Base-by-base conservation (phyloP, 306 rosid species). In the Cicer bijugum region DNA sequence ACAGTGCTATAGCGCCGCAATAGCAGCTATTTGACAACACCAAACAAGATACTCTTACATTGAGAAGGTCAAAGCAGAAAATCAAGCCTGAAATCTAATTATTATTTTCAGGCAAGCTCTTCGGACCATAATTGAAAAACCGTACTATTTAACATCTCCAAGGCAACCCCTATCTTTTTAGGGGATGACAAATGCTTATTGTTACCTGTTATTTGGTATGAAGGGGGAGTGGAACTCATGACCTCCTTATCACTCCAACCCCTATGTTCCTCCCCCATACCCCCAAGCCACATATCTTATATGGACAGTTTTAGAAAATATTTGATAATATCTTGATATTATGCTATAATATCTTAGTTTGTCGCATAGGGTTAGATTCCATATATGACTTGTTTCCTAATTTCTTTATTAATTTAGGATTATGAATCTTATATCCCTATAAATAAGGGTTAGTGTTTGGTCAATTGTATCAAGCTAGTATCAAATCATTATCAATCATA, bases 41-140 rank as follows among this genome's bases (percentile, higher is more conserved):
- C 0, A 3, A 28, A 28, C 33, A 28, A 28, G 3, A 28, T 28
- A 28, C 33, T 3, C 33, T 28, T 28, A 38, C 40, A 43, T 57
- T 44, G 50, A 39, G 15, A 37, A 59, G 45, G 66, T 68, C 39
- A 52, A 74, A 57, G 38, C 68, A 51, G 40, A 9, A 44, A 74
- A 75, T 71, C 46, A 55, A 59, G 68, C 56, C 68, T 67, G 47
- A 53, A 72, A 75, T 17, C 56, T 40, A 69, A 72, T 68, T 71
- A 75, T 63, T 75, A 50, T 16, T 14, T 8, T 46, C 57, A 55
- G 53, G 78, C 63, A 67, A 67, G 43, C 33, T 42, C 45, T 56
- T 37, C 11, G 40, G 71, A 77, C 61, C 12, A 61, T 9, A 74
- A 65, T 16, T 39, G 67, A 77, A 69, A 69, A 50, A 46, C 23